Evolutionary conservation across 2,329 filamentous ascomycete genomes (phyloP), one percentile per base, ranked within the genome.

Genomic region (Cladophialophora immunda): DNA sequence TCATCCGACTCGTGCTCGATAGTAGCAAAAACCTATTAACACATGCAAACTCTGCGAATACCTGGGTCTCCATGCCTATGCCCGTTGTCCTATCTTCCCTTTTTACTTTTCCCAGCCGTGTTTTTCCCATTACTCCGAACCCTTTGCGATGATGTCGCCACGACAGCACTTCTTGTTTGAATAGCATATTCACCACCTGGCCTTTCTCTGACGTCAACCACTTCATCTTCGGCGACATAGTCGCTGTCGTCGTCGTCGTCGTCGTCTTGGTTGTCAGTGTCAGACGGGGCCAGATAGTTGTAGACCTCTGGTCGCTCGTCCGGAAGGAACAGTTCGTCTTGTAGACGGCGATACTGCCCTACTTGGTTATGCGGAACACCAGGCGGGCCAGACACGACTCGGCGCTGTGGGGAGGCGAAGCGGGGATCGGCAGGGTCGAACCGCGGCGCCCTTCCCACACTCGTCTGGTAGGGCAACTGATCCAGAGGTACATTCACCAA

Each of bases 351-450:
- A 53, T 70, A 69, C 38, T 53, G 57, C 11, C 52, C 29, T 58
- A 54, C 56, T 55, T 66, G 66, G 36, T 63, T 62, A 29, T 57
- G 63, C 36, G 30, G 58, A 8, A 58, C 32, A 15, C 36, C 38
- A 22, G 67, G 55, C 79, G 76, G 52, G 81, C 80, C 69, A 80
- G 82, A 29, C 78, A 80, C 34, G 78, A 70, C 71, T 80, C 86
- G 64, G 86, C 79, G 66, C 17, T 62, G 63, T 13, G 73, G 72
- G 34, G 71, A 71, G 45, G 64, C 70, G 58, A 70, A 76, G 27
- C 76, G 73, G 54, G 76, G 72, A 69, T 80, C 79, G 4, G 72
- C 62, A 19, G 77, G 74, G 38, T 75, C 71, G 55, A 72, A 73
- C 32, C 72, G 69, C 38, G 72, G 70, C 47, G 69, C 70, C 25